A percentile compares a stretch with the other conserved stretches of the same genome.
Conservation (phyloP, 306 rosid species). For the Trichosanthes truncata region DNA sequence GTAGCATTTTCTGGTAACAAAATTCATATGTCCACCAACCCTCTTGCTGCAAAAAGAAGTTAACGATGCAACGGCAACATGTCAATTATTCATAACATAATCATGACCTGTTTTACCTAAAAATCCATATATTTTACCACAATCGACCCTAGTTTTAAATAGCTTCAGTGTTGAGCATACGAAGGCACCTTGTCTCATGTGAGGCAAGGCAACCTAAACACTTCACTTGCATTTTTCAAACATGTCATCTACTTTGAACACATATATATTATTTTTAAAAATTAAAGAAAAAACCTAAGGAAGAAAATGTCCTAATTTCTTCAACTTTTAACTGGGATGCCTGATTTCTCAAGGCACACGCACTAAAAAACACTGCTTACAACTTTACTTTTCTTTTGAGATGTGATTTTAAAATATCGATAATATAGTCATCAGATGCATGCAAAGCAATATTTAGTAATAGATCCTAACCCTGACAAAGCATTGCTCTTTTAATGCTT, state of each 20-base stretch:
- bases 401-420: background rate
- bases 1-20: slow-evolving; percentile 66
- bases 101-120: background rate
- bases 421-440: background rate
- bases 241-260: background rate
- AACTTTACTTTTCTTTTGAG: background rate
- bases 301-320: background rate
- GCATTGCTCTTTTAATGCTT: slow-evolving; percentile 67
- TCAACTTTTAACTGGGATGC: background rate
- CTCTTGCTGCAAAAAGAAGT: slow-evolving; percentile 65
- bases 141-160: background rate
- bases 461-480: slow-evolving; percentile 54
- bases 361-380: background rate
- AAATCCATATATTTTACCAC: background rate
- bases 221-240: background rate
- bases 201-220: background rate
- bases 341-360: background rate
- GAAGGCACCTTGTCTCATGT: background rate
- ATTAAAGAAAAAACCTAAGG: background rate
- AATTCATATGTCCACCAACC: slow-evolving; percentile 99
- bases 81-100: background rate
- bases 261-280: background rate
- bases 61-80: background rate
- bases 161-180: background rate
- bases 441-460: slow-evolving; percentile 7